Percentiles rank a stretch among this genome's conserved stretches.
Evolutionary conservation across 2,329 filamentous ascomycete species (phyloP).

Genomic region (Colletotrichum salicis): DNA sequence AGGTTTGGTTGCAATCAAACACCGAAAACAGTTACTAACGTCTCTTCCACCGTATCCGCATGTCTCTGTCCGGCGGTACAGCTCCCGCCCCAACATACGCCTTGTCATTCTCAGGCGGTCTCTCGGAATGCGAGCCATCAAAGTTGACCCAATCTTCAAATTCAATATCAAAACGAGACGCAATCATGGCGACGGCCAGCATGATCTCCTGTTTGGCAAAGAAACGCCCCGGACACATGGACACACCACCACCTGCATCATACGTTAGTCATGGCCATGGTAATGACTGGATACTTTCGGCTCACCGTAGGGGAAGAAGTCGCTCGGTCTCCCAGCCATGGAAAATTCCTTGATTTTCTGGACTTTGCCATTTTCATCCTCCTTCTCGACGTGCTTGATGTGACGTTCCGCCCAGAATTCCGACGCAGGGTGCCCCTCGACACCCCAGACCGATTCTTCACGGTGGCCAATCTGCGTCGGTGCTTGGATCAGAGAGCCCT

Average conservation of each 20-base stretch:
- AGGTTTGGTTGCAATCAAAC: background rate
- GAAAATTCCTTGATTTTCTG: slow-evolving; percentile 3
- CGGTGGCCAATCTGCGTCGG: slow-evolving; percentile 38
- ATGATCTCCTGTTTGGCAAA: slow-evolving; percentile 55
- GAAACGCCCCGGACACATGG: slow-evolving; percentile 50
- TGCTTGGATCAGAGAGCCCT: slow-evolving; percentile 38
- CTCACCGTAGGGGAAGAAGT: slow-evolving; percentile 22
- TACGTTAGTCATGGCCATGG: background rate
- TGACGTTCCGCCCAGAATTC: slow-evolving; percentile 36
- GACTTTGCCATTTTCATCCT: background rate
- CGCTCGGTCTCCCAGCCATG: slow-evolving; percentile 1
- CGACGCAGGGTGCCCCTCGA: slow-evolving; percentile 12
- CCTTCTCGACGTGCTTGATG: slow-evolving; percentile 5
- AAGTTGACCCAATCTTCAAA: slow-evolving; percentile 35
- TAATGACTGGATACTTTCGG: background rate
- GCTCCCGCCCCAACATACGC: slow-evolving; percentile 12
- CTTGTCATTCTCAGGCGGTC: background rate
- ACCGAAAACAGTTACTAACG: background rate
- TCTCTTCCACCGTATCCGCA: slow-evolving; percentile 4
- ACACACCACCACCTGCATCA: slow-evolving; percentile 43
- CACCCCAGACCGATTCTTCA: slow-evolving; percentile 30
- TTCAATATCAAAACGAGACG: slow-evolving; percentile 45
- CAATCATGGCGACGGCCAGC: slow-evolving; percentile 43
- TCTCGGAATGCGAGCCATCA: slow-evolving; percentile 4
- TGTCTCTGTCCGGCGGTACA: slow-evolving; percentile 25